Evolutionary conservation across 306 rosid species (phyloP), one percentile per base, ranked within the genome.

Genomic region (Neltuma alba): DNA sequence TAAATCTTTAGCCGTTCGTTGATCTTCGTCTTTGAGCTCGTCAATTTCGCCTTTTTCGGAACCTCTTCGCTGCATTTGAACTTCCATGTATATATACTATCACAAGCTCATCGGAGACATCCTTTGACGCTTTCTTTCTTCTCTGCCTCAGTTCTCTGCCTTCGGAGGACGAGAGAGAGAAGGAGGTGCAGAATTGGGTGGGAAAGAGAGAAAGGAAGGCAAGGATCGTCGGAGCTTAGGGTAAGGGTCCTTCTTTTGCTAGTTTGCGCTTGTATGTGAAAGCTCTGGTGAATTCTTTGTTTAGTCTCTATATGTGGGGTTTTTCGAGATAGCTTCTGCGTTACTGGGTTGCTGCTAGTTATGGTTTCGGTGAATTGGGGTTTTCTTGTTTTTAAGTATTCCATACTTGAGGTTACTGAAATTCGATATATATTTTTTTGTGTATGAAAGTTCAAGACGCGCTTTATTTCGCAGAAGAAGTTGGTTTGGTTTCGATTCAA

Each of bases 81-180:
- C 36, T 65, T 65, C 72, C 50, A 66, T 37, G 72, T 37, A 37
- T 66, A 37, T 60, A 28, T 61, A 13, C 5, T 7, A 7, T 2
- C 2, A 16, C n/a, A 37, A 9, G 16, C 33, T 21, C 33, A 1
- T 38, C 50, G 11, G 20, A 9, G 14, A 0, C 50, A 10, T 23
- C 1, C 33, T 66, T 38, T 38, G n/a, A 66, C 72, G 33, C 30
- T 7, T 33, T 11, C 33, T 21, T 65, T 20, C 71, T 37, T 65
- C 71, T 66, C 50, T 37, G 31, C 72, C 50, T 66, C 10, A 50
- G 50, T 44, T 38, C 72, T 66, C 72, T 67, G 52, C 3, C 2
- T 23, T 23, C 50, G 44, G 72, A 18, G 70, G 28, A 63, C 23
- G 45, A 65, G 48, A 65, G 44, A 34, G 27, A 10, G 48, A 67